phyloP scores from a whole-genome alignment of 73 alveolate species.

The Uronychia setigera region DNA sequence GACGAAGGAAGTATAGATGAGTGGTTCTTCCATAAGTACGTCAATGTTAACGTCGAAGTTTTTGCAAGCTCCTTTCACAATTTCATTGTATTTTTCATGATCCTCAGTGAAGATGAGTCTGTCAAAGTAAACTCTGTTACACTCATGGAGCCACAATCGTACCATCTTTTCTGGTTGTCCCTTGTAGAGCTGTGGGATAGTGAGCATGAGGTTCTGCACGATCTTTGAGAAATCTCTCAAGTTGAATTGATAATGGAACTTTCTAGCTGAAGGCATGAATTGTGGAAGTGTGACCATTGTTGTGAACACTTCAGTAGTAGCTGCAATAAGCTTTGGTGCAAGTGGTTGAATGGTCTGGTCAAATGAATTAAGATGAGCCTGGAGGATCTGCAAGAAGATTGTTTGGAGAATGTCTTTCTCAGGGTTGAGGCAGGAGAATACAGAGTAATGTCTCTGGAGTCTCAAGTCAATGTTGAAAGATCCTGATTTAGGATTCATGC shows the following conservation, averaged over 20 bases:
- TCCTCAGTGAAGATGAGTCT: conserved; percentile 95
- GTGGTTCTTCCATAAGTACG: conserved; percentile 77
- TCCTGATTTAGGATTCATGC: conserved; percentile 99
- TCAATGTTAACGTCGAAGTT: conserved; percentile 83
- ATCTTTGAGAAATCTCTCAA: conserved; percentile 96
- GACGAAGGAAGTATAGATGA: conserved; percentile 88
- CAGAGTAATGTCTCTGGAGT: conserved; percentile 98
- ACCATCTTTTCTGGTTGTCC: conserved; percentile 90
- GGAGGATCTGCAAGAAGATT: conserved; percentile 83
- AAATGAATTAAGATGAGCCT: conserved; percentile 89
- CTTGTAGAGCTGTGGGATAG: conserved; percentile 93
- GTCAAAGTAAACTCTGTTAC: conserved; percentile 97
- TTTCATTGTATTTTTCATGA: conserved; percentile 78
- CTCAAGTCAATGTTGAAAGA: conserved; percentile 98
- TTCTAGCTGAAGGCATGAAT: conserved; percentile 98
- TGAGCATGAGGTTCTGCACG: conserved; percentile 92
- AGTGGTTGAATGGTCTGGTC: conserved; percentile 87
- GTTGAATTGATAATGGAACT: conserved; percentile 99
- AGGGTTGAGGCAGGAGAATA: conserved; percentile 87
- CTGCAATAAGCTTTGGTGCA: conserved; percentile 88
- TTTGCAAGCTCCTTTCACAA: conserved; percentile 46
- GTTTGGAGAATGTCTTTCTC: conserved; percentile 85
- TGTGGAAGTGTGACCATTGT: conserved; percentile 86
- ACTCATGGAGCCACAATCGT: conserved; percentile 99
- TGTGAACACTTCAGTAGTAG: conserved; percentile 86